Percentiles rank a stretch among this genome's conserved stretches.
Conservation (phyloP, 345 rosid genomes). For the Populus euphratica region DNA sequence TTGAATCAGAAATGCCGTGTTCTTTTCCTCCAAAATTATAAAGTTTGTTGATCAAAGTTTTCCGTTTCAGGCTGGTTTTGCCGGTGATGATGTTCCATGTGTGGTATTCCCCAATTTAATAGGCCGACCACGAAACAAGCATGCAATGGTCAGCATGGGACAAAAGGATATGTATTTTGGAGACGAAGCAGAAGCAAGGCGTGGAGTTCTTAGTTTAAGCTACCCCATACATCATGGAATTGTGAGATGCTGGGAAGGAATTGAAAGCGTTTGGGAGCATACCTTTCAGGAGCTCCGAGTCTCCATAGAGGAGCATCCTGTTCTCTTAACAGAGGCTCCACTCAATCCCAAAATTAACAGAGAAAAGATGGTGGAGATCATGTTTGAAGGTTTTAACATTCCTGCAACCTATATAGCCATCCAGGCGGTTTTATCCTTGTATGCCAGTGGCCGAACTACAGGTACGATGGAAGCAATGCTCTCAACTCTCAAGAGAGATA, state of each 20-base stretch:
- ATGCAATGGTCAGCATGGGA: constrained; percentile 21
- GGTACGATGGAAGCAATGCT: background rate
- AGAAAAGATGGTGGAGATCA: constrained; percentile 31
- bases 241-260: constrained; percentile 27
- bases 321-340: constrained; percentile 30
- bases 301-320: constrained; percentile 24
- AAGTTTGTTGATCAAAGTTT: background rate
- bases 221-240: constrained; percentile 26
- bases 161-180: constrained; percentile 23
- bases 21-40: background rate
- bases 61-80: constrained; percentile 27
- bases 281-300: constrained; percentile 21
- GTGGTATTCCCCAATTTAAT: constrained; percentile 23
- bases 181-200: constrained; percentile 24
- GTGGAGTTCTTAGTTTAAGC: constrained; percentile 21
- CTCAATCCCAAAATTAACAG: constrained; percentile 30
- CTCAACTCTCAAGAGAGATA: no score
- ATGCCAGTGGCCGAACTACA: constrained; percentile 28
- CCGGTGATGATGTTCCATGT: constrained; percentile 30
- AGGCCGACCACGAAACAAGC: constrained; percentile 22
- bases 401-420: constrained; percentile 24
- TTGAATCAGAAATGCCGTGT: background rate
- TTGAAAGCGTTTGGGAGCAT: constrained; percentile 29
- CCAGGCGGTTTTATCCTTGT: constrained; percentile 26
- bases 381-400: constrained; percentile 27